These are phyloP conservation scores for Fagopyrum tataricum DNA, from an alignment of 148 eudicot genomes.

Conservation along the genomic window DNA sequence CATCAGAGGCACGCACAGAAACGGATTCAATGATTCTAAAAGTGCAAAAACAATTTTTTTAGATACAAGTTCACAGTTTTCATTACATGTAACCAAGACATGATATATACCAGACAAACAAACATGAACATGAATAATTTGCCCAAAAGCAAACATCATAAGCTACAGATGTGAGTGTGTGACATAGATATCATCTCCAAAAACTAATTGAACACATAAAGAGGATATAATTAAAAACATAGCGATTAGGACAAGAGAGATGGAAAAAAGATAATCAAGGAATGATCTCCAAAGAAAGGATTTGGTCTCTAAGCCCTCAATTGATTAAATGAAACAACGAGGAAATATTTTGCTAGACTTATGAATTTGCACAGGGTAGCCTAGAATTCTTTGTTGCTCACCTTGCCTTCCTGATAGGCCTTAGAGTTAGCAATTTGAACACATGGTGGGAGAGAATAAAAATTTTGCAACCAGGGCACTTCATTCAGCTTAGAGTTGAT, in stretches of 20 bases:
- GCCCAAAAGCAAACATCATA: neutral
- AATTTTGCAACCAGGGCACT: conserved; percentile 65
- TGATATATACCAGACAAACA: neutral
- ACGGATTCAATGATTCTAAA: neutral
- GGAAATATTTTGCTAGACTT: neutral
- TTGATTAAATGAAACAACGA: neutral
- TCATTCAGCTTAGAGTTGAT: conserved; percentile 43
- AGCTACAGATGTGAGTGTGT: neutral
- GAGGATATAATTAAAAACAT: no score
- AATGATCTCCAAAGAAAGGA: neutral
- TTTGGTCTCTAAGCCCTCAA: neutral
- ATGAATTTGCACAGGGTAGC: neutral
- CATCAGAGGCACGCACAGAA: neutral
- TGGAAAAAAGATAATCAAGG: neutral
- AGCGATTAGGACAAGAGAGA: neutral
- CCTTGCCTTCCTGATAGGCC: conserved; percentile 85
- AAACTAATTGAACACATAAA: neutral
- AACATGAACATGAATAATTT: neutral
- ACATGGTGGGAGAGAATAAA: conserved; percentile 65
- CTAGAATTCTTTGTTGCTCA: conserved; percentile 10
- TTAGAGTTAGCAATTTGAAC: conserved; percentile 67
- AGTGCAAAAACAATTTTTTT: neutral
- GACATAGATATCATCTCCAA: neutral
- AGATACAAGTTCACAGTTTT: neutral
- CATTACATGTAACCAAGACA: neutral